Percentiles rank a stretch among this genome's conserved stretches.
Conservation (phyloP, 2,329 filamentous ascomycete species). For the Aspergillus sp. region DNA sequence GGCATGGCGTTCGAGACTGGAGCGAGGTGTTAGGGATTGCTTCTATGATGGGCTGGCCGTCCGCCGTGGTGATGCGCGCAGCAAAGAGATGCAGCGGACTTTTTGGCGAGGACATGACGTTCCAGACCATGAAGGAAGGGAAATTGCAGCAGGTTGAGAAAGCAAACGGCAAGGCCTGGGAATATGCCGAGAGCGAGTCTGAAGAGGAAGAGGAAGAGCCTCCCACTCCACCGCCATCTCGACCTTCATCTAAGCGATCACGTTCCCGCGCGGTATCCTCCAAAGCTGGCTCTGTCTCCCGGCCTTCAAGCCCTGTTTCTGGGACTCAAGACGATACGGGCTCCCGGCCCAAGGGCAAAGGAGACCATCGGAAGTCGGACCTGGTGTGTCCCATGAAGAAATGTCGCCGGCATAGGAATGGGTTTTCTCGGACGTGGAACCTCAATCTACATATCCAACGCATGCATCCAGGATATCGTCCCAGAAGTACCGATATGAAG, state of each 20-base stretch:
- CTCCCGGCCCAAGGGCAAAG: constrained; percentile 15
- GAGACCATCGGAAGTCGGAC: constrained; percentile 20
- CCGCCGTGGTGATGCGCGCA: constrained; percentile 61
- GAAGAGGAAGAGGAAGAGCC: constrained; percentile 5
- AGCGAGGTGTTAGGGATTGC: constrained; percentile 78
- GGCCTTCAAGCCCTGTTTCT: constrained; percentile 5
- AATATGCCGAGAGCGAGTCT: constrained; percentile 32
- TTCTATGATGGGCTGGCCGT: constrained; percentile 65
- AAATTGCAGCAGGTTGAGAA: constrained; percentile 13
- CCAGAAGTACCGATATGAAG: constrained; percentile 1
- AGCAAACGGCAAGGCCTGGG: constrained; percentile 13
- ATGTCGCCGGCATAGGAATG: constrained; percentile 24
- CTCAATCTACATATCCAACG: constrained; percentile 31
- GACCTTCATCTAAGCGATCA: constrained; percentile 1
- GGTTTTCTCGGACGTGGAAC: constrained; percentile 34
- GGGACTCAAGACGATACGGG: constrained; percentile 2
- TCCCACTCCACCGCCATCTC: constrained; percentile 2
- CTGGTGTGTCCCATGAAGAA: constrained; percentile 26
- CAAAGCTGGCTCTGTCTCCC: constrained; percentile 8
- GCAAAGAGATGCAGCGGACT: constrained; percentile 69
- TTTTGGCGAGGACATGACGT: constrained; percentile 67
- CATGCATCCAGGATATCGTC: constrained; percentile 21
- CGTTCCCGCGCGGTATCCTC: constrained; percentile 8
- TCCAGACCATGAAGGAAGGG: constrained; percentile 52
- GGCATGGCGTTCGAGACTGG: constrained; percentile 64